phyloP scores from a whole-genome alignment of 192 early-diverging fungal species.

The Coemansia sp. region DNA sequence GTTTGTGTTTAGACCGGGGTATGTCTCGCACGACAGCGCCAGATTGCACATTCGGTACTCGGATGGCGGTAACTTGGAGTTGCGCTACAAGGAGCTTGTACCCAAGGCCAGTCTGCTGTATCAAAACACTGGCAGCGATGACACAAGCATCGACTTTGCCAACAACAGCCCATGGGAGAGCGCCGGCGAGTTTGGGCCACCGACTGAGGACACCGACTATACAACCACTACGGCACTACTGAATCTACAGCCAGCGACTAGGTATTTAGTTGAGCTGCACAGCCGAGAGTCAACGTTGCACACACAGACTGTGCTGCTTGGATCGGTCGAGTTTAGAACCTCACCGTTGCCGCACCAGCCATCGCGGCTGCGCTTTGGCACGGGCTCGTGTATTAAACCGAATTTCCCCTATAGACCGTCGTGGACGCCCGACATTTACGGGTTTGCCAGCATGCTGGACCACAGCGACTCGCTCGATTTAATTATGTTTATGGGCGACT shows the following conservation, averaged over 20 bases:
- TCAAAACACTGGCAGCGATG: background rate
- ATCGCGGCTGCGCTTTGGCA: slow-evolving; percentile 38
- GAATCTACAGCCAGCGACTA: slow-evolving; percentile 37
- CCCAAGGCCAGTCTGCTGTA: background rate
- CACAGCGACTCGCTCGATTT: slow-evolving; percentile 41
- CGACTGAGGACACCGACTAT: slow-evolving; percentile 27
- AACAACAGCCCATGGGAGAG: slow-evolving; percentile 37
- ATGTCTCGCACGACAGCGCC: slow-evolving; percentile 45
- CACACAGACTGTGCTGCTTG: slow-evolving; percentile 19
- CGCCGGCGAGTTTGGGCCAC: slow-evolving; percentile 24
- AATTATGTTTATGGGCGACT: slow-evolving; percentile 58
- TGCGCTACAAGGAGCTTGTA: slow-evolving; percentile 25
- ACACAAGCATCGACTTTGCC: background rate
- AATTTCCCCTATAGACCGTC: slow-evolving; percentile 51
- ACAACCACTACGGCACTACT: slow-evolving; percentile 23
- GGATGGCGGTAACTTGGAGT: slow-evolving; percentile 32
- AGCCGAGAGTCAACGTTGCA: slow-evolving; percentile 28
- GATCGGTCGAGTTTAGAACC: slow-evolving; percentile 38
- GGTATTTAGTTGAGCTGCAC: slow-evolving; percentile 42
- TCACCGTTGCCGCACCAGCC: slow-evolving; percentile 24
- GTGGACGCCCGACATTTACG: slow-evolving; percentile 34
- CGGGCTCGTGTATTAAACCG: slow-evolving; percentile 57
- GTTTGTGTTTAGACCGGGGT: slow-evolving; percentile 39
- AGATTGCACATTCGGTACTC: slow-evolving; percentile 43
- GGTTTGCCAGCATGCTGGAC: slow-evolving; percentile 43